phyloP scores from a whole-genome alignment of 495 filamentous ascomycete species.

The Evansstolkia leycettana region DNA sequence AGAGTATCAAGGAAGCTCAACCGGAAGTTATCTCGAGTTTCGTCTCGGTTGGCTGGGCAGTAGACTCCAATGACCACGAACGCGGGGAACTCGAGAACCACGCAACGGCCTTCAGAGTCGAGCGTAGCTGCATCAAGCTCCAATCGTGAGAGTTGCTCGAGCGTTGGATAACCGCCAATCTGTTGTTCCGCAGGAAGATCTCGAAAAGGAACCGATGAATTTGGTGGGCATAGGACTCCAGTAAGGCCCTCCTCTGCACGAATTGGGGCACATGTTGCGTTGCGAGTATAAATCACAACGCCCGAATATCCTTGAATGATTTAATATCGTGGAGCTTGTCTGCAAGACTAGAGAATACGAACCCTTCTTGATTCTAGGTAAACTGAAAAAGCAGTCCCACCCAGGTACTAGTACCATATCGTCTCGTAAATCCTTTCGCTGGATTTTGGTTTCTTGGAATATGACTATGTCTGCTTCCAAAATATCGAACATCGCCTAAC shows the following conservation, averaged over 20 bases:
- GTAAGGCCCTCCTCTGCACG: slow-evolving; percentile 89
- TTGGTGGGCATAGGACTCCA: slow-evolving; percentile 67
- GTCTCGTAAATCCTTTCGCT: slow-evolving; percentile 82
- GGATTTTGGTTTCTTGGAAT: slow-evolving; percentile 95
- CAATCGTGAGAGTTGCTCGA: slow-evolving; percentile 47
- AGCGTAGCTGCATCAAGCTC: slow-evolving; percentile 56
- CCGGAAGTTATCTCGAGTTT: slow-evolving; percentile 72
- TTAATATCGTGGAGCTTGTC: no score
- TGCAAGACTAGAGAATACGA: no score
- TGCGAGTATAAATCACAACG: slow-evolving; percentile 90
- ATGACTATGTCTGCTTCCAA: slow-evolving; percentile 89
- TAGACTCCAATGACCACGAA: slow-evolving; percentile 90
- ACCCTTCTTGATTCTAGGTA: slow-evolving; percentile 92
- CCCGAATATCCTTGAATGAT: slow-evolving; percentile 72
- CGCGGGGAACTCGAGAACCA: slow-evolving; percentile 89
- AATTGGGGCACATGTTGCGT: slow-evolving; percentile 75
- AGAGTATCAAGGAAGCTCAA: slow-evolving; percentile 67
- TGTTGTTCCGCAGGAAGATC: slow-evolving; percentile 65
- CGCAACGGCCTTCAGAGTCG: slow-evolving; percentile 84
- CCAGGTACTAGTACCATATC: slow-evolving; percentile 94
- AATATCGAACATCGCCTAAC: slow-evolving; percentile 81
- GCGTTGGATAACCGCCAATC: slow-evolving; percentile 83
- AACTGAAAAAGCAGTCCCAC: slow-evolving; percentile 94
- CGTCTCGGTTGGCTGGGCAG: slow-evolving; percentile 76
- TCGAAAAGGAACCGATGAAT: slow-evolving; percentile 59